Evolutionary conservation across 805 yeast genomes (phyloP), one percentile per base, ranked within the genome.

Genomic region (Groenewaldozyma salmanticensis): DNA sequence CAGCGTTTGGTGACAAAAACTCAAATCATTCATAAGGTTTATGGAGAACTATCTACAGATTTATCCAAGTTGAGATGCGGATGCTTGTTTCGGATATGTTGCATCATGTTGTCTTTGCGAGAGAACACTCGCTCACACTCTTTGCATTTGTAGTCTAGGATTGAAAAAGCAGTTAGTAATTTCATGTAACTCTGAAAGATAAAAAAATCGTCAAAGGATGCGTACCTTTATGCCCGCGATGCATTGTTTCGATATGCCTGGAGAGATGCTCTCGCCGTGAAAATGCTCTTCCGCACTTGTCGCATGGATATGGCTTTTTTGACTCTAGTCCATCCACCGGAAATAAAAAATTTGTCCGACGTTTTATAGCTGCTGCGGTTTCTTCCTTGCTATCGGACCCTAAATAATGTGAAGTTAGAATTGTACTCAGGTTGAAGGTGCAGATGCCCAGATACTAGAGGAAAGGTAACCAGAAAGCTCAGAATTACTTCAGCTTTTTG

Each of bases 61-160:
- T n/a, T n/a, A n/a, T n/a, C n/a, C 21, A 17, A 18, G 22, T 6
- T 33, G 19, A 5, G 13, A 7, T 7, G 24, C 31, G 39, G 37
- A 42, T 50, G 53, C 42, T 50, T 50, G 43, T 50, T 50, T 17
- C 53, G 41, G 16, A 45, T 40, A 39, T 50, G 53, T 33, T 50
- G 53, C 53, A 50, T 50, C 53, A 50, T 50, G 27, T 50, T 50
- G 39, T 50, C 53, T 32, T 50, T 50, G 11, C 53, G 20, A 7
- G 50, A 46, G 22, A 50, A 50, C 27, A 50, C 53, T 19, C 53
- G 37, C 18, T 24, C 19, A 36, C 53, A 50, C 11, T 46, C 34
- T 9, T 38, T 27, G 42, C 53, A 50, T 34, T 48, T 42, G 41
- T 42, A 50, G 31, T 50, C n/a, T 48, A 36, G 24, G 29, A 17